Conservation (phyloP, 192 early-diverging fungal species). For the Chytriomyces sp. region DNA sequence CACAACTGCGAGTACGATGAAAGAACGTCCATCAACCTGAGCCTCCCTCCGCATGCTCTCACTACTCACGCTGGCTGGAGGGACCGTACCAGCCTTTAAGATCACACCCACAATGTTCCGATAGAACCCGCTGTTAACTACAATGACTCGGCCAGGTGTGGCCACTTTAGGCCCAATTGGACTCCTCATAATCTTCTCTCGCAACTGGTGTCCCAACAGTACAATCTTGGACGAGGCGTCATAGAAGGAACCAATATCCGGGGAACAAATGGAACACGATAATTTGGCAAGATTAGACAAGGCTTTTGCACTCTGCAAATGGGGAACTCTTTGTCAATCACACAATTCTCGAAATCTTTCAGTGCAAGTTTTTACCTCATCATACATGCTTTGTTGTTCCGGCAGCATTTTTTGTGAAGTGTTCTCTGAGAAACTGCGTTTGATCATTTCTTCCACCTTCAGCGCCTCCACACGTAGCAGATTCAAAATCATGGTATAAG, state of each 20-base stretch:
- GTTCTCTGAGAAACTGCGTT: slow-evolving; percentile 95
- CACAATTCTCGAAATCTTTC: no score
- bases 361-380: slow-evolving; percentile 57
- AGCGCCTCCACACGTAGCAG: slow-evolving; percentile 92
- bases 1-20: slow-evolving; percentile 35
- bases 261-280: slow-evolving; percentile 78
- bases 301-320: slow-evolving; percentile 56
- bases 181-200: slow-evolving; percentile 57
- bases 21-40: slow-evolving; percentile 22
- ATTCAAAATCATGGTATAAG: slow-evolving; percentile 98
- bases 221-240: slow-evolving; percentile 61
- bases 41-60: slow-evolving; percentile 19
- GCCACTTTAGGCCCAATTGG: slow-evolving; percentile 67
- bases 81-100: slow-evolving; percentile 50
- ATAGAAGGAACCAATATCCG: slow-evolving; percentile 76
- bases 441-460: slow-evolving; percentile 98
- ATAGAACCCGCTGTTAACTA: slow-evolving; percentile 75
- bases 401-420: slow-evolving; percentile 82
- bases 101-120: slow-evolving; percentile 69
- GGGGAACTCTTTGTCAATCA: no score
- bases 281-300: slow-evolving; percentile 66
- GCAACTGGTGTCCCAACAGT: slow-evolving; percentile 53
- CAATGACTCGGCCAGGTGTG: slow-evolving; percentile 70
- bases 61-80: slow-evolving; percentile 9
- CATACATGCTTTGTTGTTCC: slow-evolving; percentile 71